Evolutionary conservation across 116 monocot genomes (phyloP), one percentile per base, ranked within the genome.

Genomic region (Iris pallida): DNA sequence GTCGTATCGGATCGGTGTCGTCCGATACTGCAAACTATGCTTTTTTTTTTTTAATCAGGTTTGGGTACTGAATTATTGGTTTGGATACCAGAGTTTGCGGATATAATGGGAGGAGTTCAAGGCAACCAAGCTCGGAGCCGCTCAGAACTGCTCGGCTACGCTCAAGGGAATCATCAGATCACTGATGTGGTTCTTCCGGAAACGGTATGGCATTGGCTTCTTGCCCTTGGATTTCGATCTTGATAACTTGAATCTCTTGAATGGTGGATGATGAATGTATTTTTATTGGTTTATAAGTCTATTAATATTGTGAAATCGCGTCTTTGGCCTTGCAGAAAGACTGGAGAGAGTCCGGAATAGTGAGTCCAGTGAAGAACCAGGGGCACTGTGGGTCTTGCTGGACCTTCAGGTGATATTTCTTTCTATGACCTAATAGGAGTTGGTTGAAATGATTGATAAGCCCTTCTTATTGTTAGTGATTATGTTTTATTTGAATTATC

Each of bases 71-170:
- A 20, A 41, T 57, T n/a, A 40, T 53, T 68, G 67, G 14, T 68
- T 20, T 46, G 10, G n/a, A 45, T 8, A 57, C 0, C 72, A 93
- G 92, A 59, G 51, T 93, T 84, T 65, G 81, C 92, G 52, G 92
- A 93, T 70, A 46, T 86, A 81, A 93, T 88, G 89, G 92, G 92
- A 93, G 76, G 92, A 93, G 76, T 89, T 93, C 77, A 57, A 53
- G 57, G 75, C 66, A 18, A 77, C 53, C 49, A 59, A 62, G 60
- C 81, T 93, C 17, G 92, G 92, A 5, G 92, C 89, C 14, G 81
- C 86, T 5, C 92, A 93, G 76, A 89, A 83, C 66, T 93, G 92
- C 83, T 93, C 92, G 18, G 92, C 92, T 8, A 93, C 92, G 54
- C 62, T 74, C 67, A 82, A 67, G 60, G 86, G 47, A 89, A 69